Conservation (phyloP, 2,329 filamentous ascomycete genomes). For the Ceratocystis colombiana region DNA sequence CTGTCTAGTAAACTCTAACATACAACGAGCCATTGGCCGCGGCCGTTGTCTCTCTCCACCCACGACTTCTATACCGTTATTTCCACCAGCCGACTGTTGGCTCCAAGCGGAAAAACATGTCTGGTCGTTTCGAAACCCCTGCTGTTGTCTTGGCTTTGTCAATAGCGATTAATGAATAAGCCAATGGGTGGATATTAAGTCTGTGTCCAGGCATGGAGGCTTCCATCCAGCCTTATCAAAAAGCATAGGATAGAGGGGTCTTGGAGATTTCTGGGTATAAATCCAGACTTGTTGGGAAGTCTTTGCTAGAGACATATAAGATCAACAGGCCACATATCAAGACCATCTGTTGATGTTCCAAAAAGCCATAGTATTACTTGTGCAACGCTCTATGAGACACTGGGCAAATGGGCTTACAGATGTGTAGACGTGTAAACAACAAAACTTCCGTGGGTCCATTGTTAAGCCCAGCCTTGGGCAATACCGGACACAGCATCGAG, state of each 20-base stretch:
- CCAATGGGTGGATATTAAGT: neutral
- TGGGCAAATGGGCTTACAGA: neutral
- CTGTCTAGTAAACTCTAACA: neutral
- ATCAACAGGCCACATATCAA: slow-evolving; percentile 3
- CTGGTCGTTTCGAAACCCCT: neutral
- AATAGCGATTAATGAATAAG: neutral
- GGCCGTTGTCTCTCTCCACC: neutral
- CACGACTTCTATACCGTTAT: neutral
- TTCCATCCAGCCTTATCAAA: neutral
- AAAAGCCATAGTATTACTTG: neutral
- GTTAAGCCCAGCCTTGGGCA: neutral
- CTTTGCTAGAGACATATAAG: neutral
- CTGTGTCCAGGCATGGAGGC: neutral
- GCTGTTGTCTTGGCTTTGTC: neutral
- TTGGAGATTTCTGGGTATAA: neutral
- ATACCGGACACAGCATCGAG: neutral
- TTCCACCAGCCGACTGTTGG: neutral
- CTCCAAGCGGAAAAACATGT: neutral
- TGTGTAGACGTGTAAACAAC: neutral
- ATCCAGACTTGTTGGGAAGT: neutral
- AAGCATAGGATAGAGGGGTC: neutral
- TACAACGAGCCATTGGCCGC: neutral
- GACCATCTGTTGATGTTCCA: neutral
- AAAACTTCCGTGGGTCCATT: neutral
- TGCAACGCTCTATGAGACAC: neutral